Percentiles rank a stretch among this genome's conserved stretches.
Conservation (phyloP, 2,329 filamentous ascomycete genomes). For the Amesomyces nigricolor region DNA sequence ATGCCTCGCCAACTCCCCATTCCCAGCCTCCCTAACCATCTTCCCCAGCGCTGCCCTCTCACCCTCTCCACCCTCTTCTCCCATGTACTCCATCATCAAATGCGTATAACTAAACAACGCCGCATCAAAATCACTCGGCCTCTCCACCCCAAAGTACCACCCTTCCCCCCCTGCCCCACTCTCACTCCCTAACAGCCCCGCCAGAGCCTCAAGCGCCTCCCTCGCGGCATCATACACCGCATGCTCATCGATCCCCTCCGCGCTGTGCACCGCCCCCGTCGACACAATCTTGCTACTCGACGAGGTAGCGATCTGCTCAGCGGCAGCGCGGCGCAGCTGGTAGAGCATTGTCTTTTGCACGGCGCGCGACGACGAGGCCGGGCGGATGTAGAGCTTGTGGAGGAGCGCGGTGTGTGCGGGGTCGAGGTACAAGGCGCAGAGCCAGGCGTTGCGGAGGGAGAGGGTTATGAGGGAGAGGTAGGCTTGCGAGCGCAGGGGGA, state of each 20-base stretch:
- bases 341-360: conserved; percentile 59
- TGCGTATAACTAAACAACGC: conserved; percentile 86
- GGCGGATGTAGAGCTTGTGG: conserved; percentile 62
- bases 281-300: conserved; percentile 16
- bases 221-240: conserved; percentile 40
- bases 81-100: conserved; percentile 51
- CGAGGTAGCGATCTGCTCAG: conserved; percentile 63
- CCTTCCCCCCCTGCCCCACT: not conserved
- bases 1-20: conserved; percentile 29
- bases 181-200: conserved; percentile 33
- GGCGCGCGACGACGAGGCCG: conserved; percentile 52
- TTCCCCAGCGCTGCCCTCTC: conserved; percentile 8
- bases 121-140: conserved; percentile 76
- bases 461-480: conserved; percentile 74
- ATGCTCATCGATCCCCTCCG: conserved; percentile 23
- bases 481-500: conserved; percentile 55
- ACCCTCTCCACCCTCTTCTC: conserved; percentile 33
- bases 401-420: conserved; percentile 64
- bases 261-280: conserved; percentile 14
- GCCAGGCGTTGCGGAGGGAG: conserved; percentile 79
- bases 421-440: conserved; percentile 77
- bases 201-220: conserved; percentile 44
- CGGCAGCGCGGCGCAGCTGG: conserved; percentile 68
- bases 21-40: conserved; percentile 18
- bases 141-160: conserved; percentile 47